Base-by-base conservation (phyloP, 352 stramenopile species). In the Phytopythium kandeliae region DNA sequence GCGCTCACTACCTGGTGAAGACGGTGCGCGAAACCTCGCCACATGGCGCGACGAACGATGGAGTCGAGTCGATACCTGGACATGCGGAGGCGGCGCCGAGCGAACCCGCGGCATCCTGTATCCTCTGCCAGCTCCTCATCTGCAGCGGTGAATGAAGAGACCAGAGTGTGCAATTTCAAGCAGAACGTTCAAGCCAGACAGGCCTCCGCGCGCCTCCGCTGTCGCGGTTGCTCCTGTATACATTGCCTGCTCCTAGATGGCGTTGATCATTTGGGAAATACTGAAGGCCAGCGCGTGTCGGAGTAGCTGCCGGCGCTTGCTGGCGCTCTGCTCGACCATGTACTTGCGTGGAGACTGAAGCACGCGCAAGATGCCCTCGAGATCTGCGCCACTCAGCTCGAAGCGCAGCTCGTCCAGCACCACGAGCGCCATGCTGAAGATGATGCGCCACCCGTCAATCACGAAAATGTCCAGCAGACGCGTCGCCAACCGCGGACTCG, bases 401-500 rank as follows among this genome's bases (percentile, higher is more conserved):
- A 67, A 55, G 26, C 84, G 67, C 8, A 92, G 64, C 24, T 89
- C 73, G 53, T 92, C 76, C 2, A 92, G 63, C 24, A 92, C 82
- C 2, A 90, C 82, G 16, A 92, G 61, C 10, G 74, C 82, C 57
- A 90, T 78, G 37, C 78, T 86, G 52, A 89, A 85, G 22, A 92
- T 78, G 24, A 88, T 75, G 19, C 82, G 75, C 75, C 80, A 89
- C 11, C 82, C 77, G 51, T 92, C 82, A 51, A 92, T 75, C 36
- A 86, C 74, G 45, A 87, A 92, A 17, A 87, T 70, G 38, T 92
- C 82, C n/a, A 92, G 60, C 15, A 92, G 41, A 4, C 73, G 77
- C 15, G 78, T 72, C 46, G 87, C 82, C 16, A 92, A 62, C 31
- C 62, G 69, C 21, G 77, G 76, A 4, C 78, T 65, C 38, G 86